Evolutionary conservation across 2,329 filamentous ascomycete species (phyloP), one percentile per base, ranked within the genome.

Genomic region (Aspergillus hiratsukae): DNA sequence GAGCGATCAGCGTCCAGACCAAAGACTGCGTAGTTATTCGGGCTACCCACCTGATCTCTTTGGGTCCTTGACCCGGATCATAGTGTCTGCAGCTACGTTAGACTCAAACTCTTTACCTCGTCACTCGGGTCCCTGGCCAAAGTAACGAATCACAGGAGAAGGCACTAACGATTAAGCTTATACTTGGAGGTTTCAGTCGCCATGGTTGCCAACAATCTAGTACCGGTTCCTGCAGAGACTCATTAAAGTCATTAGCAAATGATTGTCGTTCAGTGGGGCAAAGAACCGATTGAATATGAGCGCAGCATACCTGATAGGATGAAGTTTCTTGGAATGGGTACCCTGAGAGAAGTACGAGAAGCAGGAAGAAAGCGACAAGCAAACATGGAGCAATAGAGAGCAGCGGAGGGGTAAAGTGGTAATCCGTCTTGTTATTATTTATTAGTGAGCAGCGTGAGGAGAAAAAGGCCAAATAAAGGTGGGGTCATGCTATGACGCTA

Each of bases 21-120:
- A 48, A 31, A 55, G 54, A 27, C 27, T 41, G 23, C 29, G 40
- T 19, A 46, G 27, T 49, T 35, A 56, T 50, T 4, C 40, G 40
- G 25, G 43, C n/a, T 21, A 70, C 76, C 49, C 78, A 88, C 87
- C 76, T 41, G 88, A 91, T 71, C 81, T 84, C 76, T 92, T 87
- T 10, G 93, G 93, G 77, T 99, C 91, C 77, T 97, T 97, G 71
- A 97, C 89, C 74, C 93, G 88, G 72, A 96, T 81, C 90, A 90
- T 94, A 40, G 77, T 75, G 61, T 78, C 73, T 77, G 41, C 41
- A 40, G 28, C 60, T 65, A 63, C 43, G 58, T 68, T 51, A 67
- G 59, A 53, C 23, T 23, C 46, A 7, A n/a, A 43, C 25, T 43
- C 28, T 52, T 52, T 21, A 27, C 21, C 5, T 7, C 6, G 31